Evolutionary conservation across 257 asterid genomes (phyloP).

Genomic region (Nemophila menziesii): DNA sequence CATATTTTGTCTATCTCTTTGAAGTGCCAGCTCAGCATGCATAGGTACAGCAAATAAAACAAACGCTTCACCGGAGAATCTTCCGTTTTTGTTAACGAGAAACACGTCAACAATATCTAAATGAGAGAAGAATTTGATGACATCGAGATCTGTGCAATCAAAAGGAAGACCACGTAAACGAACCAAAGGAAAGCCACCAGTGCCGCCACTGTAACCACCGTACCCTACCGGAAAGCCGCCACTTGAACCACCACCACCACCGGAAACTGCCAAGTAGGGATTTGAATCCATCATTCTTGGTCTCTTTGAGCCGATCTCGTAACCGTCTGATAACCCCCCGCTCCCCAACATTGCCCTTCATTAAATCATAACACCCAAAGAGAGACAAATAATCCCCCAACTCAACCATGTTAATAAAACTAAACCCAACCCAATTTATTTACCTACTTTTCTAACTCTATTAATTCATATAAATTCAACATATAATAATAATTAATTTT

Average conservation of each 20-base stretch:
- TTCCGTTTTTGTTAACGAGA: constrained; percentile 66
- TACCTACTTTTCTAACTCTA: constrained; percentile 32
- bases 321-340: constrained; percentile 99
- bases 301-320: constrained; percentile 99
- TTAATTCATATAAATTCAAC: constrained; percentile 1
- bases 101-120: constrained; percentile 82
- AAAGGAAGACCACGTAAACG: constrained; percentile 91
- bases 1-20: constrained; percentile 75
- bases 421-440: constrained; percentile 75
- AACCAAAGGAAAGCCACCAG: constrained; percentile 64
- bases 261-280: constrained; percentile 98
- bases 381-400: constrained; percentile 57
- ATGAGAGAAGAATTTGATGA: constrained; percentile 75
- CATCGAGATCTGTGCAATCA: constrained; percentile 67
- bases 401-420: constrained; percentile 97
- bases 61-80: constrained; percentile 84
- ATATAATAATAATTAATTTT: too few relatives aligned
- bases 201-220: constrained; percentile 39
- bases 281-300: constrained; percentile 99
- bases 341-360: constrained; percentile 99
- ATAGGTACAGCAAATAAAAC: constrained; percentile 71
- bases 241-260: constrained; percentile 62
- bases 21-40: constrained; percentile 85
- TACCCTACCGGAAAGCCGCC: constrained; percentile 30
- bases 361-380: constrained; percentile 69